Conservation (phyloP, 2,329 filamentous ascomycete species). For the Ciborinia camelliae region DNA sequence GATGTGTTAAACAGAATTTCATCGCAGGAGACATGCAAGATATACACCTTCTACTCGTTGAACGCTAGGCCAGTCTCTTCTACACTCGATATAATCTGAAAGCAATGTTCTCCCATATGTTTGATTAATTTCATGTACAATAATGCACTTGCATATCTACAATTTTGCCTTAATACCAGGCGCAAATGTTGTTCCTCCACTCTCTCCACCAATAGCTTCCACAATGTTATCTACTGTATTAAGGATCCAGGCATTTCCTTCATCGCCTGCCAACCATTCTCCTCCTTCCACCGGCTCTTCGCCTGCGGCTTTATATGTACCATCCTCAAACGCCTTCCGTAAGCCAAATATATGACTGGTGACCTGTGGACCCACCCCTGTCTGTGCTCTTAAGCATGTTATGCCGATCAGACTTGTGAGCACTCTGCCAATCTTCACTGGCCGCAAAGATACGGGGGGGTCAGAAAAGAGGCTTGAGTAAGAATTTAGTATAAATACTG, state of each 20-base stretch:
- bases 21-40: too few relatives aligned
- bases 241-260: conserved; percentile 62
- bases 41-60: too few relatives aligned
- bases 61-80: too few relatives aligned
- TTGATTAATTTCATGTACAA: background rate
- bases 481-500: conserved; percentile 74
- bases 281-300: conserved; percentile 48
- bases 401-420: conserved; percentile 72
- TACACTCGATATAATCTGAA: background rate
- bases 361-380: conserved; percentile 79
- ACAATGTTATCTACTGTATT: conserved; percentile 60
- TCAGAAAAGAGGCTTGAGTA: conserved; percentile 73
- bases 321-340: conserved; percentile 71
- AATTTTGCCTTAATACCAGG: conserved; percentile 40
- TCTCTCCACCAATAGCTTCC: conserved; percentile 46
- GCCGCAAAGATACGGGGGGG: conserved; percentile 46
- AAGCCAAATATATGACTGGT: conserved; percentile 77
- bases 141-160: background rate
- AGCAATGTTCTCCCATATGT: background rate
- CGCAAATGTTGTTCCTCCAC: conserved; percentile 45
- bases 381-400: conserved; percentile 72
- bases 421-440: conserved; percentile 60
- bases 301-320: conserved; percentile 48
- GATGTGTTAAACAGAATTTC: too few relatives aligned
- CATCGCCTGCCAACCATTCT: conserved; percentile 61